Conservation (phyloP, 148 eudicot genomes). For the Mesembryanthemum crystallinum region DNA sequence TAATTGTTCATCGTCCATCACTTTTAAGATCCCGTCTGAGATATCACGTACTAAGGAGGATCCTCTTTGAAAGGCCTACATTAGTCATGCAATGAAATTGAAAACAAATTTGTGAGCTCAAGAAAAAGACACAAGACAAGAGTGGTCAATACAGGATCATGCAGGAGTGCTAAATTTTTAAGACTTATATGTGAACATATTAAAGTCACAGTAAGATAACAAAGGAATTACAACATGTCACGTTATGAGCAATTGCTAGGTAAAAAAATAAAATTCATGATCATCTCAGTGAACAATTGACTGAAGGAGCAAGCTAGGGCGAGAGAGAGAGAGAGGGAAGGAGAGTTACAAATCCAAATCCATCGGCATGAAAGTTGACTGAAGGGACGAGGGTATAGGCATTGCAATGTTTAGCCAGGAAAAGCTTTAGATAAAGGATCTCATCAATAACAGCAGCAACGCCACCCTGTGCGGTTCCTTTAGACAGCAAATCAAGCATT, state of each 20-base stretch:
- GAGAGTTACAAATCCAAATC: slow-evolving; percentile 27
- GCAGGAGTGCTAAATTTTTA: background rate
- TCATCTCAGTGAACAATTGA: too few relatives aligned
- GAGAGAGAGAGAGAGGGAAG: background rate
- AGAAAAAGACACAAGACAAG: background rate
- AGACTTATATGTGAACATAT: too few relatives aligned
- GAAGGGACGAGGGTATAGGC: slow-evolving; percentile 25
- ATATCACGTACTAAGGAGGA: slow-evolving; percentile 5
- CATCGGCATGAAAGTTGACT: slow-evolving; percentile 18
- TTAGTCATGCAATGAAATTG: background rate
- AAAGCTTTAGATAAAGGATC: slow-evolving; percentile 21
- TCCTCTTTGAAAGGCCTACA: slow-evolving; percentile 24
- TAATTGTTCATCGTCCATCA: slow-evolving; percentile 10
- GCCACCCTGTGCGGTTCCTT: slow-evolving; percentile 23
- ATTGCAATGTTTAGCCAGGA: slow-evolving; percentile 22
- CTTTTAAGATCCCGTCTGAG: slow-evolving; percentile 19
- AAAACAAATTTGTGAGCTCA: background rate
- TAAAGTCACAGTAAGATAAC: too few relatives aligned
- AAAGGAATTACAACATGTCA: too few relatives aligned
- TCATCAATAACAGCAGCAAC: slow-evolving; percentile 22
- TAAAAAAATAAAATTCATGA: too few relatives aligned
- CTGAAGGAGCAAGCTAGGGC: too few relatives aligned
- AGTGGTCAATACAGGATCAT: background rate
- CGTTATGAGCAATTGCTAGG: too few relatives aligned
- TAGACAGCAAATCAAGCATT: slow-evolving; percentile 11